Conservation (phyloP, 768 basidiomycete species). For the Russula foetens region DNA sequence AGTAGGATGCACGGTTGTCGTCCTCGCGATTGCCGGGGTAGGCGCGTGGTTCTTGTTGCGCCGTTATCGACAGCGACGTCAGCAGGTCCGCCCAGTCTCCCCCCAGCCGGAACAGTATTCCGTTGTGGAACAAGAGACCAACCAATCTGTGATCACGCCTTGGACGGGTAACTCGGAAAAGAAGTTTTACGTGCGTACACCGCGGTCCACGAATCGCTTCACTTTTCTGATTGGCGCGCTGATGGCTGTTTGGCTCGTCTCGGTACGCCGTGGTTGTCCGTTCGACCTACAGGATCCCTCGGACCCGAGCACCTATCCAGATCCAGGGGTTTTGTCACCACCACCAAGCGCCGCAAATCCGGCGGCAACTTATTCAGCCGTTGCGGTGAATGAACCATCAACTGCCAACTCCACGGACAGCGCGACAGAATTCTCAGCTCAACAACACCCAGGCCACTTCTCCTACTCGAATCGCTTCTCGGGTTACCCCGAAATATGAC, state of each 20-base stretch:
- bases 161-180: neutral
- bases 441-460: too few species aligned
- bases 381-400: too few species aligned
- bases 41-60: neutral
- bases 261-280: neutral
- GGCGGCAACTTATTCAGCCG: neutral
- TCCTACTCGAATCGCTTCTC: too few species aligned
- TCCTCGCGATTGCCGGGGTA: neutral
- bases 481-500: too few species aligned
- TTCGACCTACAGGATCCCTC: neutral
- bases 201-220: neutral
- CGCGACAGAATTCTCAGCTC: too few species aligned
- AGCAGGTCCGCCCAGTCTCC: too few species aligned
- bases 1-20: neutral
- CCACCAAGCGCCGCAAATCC: neutral
- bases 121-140: neutral
- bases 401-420: too few species aligned
- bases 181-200: constrained; percentile 1
- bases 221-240: neutral
- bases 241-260: neutral
- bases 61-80: neutral
- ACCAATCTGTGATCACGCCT: neutral
- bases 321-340: neutral
- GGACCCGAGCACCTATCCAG: neutral
- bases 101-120: too few species aligned